phyloP scores from a whole-genome alignment of 2,329 filamentous ascomycete genomes.

The Colletotrichum tanaceti region DNA sequence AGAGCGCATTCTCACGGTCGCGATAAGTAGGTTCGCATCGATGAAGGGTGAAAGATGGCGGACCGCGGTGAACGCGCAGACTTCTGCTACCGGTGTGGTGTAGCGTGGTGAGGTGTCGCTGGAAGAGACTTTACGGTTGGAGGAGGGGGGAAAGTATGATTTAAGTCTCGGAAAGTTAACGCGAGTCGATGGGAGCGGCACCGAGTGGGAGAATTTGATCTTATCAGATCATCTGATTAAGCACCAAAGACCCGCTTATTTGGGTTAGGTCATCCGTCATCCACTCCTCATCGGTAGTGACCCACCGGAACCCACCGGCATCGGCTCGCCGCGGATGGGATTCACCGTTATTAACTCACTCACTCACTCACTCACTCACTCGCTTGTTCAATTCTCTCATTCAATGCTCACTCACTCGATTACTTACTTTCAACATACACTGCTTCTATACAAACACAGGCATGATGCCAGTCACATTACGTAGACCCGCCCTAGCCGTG shows the following conservation, averaged over 20 bases:
- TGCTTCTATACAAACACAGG: no score
- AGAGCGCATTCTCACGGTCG: slow-evolving; percentile 34
- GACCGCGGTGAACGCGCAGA: neutral
- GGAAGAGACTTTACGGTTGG: neutral
- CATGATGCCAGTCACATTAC: no score
- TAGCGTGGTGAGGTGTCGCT: neutral
- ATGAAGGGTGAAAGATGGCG: neutral
- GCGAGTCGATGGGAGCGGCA: neutral
- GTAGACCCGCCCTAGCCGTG: no score
- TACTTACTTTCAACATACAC: no score
- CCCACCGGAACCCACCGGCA: slow-evolving; percentile 27
- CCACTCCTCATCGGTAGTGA: slow-evolving; percentile 19
- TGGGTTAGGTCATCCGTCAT: slow-evolving; percentile 24
- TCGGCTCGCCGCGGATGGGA: slow-evolving; percentile 31
- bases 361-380: no score
- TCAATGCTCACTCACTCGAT: no score
- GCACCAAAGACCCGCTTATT: neutral
- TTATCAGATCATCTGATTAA: slow-evolving; percentile 43
- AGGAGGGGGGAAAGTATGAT: neutral
- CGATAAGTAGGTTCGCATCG: slow-evolving; percentile 22
- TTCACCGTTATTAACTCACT: no score
- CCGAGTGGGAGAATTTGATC: slow-evolving; percentile 32
- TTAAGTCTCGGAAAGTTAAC: slow-evolving; percentile 11
- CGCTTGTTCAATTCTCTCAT: no score
- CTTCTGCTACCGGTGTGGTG: neutral